phyloP scores from a whole-genome alignment of 2,329 filamentous ascomycete genomes.

The Xylariales sp. region DNA sequence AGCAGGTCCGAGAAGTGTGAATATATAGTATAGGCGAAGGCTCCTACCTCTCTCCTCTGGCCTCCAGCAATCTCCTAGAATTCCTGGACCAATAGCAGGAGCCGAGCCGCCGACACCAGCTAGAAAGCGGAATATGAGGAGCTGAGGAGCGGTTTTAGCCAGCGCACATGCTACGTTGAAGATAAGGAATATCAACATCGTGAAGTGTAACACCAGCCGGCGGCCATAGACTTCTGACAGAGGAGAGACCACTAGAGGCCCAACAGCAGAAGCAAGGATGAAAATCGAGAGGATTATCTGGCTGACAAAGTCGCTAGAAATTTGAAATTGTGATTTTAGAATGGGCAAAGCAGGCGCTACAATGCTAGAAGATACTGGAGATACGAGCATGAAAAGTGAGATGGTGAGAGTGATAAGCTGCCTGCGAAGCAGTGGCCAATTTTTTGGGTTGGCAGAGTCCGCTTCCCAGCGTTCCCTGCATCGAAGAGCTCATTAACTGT shows the following conservation, averaged over 20 bases:
- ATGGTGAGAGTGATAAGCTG: neutral
- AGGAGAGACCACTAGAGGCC: slow-evolving; percentile 37
- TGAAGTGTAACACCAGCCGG: slow-evolving; percentile 29
- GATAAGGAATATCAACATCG: slow-evolving; percentile 26
- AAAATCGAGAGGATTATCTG: slow-evolving; percentile 28
- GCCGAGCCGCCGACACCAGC: neutral
- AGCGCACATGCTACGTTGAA: slow-evolving; percentile 18
- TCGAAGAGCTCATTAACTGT: too few relatives aligned
- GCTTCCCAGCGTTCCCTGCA: too few relatives aligned
- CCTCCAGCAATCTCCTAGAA: neutral
- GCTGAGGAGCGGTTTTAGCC: neutral
- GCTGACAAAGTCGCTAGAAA: neutral
- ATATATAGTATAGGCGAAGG: neutral
- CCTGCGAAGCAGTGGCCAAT: neutral
- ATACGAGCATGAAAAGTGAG: neutral
- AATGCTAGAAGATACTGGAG: neutral
- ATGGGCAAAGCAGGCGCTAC: neutral
- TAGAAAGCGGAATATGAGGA: neutral
- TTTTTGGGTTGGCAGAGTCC: slow-evolving; percentile 1
- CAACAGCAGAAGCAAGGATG: slow-evolving; percentile 40
- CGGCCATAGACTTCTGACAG: slow-evolving; percentile 36
- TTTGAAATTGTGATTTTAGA: neutral
- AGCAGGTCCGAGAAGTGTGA: neutral
- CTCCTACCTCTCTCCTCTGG: neutral
- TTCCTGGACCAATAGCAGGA: neutral